Conservation (phyloP, 1,284 basidiomycete species). For the Apiotrichum porosum region DNA sequence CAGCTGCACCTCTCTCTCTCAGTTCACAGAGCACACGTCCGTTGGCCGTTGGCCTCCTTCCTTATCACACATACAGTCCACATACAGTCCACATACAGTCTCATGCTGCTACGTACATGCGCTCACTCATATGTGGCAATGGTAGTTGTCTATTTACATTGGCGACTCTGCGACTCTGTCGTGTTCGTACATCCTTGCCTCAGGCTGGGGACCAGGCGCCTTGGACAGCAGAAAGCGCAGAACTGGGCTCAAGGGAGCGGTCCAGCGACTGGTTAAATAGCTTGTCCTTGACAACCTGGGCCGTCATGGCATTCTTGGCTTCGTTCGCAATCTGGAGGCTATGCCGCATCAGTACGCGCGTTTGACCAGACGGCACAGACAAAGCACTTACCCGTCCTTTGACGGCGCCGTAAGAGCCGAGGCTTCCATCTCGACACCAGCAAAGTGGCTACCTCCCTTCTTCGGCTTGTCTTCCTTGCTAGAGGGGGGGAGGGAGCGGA, state of each 20-base stretch:
- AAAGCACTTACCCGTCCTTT: conserved; percentile 65
- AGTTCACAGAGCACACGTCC: too few species aligned
- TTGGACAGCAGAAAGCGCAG: conserved; percentile 12
- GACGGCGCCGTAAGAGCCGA: conserved; percentile 69
- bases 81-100: too few species aligned
- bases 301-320: conserved; percentile 82
- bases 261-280: conserved; percentile 42
- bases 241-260: conserved; percentile 10
- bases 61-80: too few species aligned
- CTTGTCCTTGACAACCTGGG: conserved; percentile 78
- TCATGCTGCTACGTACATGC: too few species aligned
- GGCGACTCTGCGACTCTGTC: too few species aligned
- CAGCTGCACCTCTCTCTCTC: too few species aligned
- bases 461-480: conserved; percentile 45
- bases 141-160: too few species aligned
- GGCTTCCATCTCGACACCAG: conserved; percentile 38
- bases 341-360: background rate
- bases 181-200: too few species aligned
- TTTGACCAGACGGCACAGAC: background rate
- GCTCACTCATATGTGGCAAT: too few species aligned
- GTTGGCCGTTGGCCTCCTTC: too few species aligned
- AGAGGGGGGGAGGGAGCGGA: conserved; percentile 15
- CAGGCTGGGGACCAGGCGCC: background rate
- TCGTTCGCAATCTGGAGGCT: conserved; percentile 77
- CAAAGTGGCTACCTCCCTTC: conserved; percentile 50